Evolutionary conservation across 495 filamentous ascomycete species (phyloP), one percentile per base, ranked within the genome.

Genomic region (Penicillium lividum): DNA sequence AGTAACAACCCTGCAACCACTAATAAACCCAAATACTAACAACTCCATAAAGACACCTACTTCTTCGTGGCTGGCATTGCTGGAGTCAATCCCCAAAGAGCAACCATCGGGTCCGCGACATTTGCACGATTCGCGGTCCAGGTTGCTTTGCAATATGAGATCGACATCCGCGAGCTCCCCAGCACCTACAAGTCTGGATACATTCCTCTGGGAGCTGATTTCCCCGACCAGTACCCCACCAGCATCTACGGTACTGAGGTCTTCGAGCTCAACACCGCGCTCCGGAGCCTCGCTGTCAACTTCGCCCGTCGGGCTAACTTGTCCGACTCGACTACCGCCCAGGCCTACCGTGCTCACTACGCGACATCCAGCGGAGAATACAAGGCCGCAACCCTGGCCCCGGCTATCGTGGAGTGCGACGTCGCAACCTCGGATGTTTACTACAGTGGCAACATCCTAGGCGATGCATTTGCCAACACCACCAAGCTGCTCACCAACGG

Each of bases 211-310:
- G 88, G 88, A 5, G 69, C 81, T 3, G 59, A 69, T 7, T 49
- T 34, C 29, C 84, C 88, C 2, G 64, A 77, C 48, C 65, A 87
- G 57, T 91, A 89, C 64, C 88, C 89, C 0, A 65, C 66, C 46
- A 77, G 58, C 50, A 79, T 89, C 66, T 91, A 91, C 70, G 89
- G 89, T 48, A 90, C 89, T 9, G 89, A 92, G 70, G 89, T 91
- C 28, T 86, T 89, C 69, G 89, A 91, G 67, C 69, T 91, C 33
- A 90, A 88, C 69, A 77, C 78, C 25, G 75, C 77, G 6, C 79
- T 91, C 1, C 82, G 85, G 18, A 70, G 80, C 29, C 63, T 80
- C 5, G 87, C 85, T 1, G 82, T 77, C 25, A 51, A 61, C 9
- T 84, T 86, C 50, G 89, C 89, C 1, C 61, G 65, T 28, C 74